These are phyloP conservation scores for Dactylellina drechsleri DNA, from an alignment of 2,329 filamentous ascomycete genomes.

Conservation along the genomic window DNA sequence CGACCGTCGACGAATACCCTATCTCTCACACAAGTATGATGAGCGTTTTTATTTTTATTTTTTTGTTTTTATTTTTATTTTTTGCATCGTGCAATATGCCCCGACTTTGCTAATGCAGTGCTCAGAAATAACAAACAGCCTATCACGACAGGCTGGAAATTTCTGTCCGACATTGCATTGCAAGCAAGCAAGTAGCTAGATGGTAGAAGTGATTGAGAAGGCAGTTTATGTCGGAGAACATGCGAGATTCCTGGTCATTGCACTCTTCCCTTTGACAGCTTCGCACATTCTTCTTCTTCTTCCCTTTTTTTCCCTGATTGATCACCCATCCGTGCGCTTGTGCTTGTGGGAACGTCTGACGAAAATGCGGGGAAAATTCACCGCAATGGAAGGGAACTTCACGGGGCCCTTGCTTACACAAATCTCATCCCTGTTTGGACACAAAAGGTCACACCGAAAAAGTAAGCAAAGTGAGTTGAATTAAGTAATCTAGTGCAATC, in stretches of 20 bases:
- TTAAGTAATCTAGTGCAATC: no score
- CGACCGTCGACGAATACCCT: conserved; percentile 58
- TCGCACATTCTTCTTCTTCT: conserved; percentile 9
- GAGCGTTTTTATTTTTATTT: conserved; percentile 2
- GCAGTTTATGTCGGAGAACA: not conserved
- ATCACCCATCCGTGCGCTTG: conserved; percentile 37
- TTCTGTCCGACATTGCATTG: not conserved
- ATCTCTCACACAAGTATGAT: conserved; percentile 14
- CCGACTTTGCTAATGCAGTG: conserved; percentile 4
- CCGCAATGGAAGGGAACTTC: conserved; percentile 5
- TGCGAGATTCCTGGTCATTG: conserved; percentile 18
- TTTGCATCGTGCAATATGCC: not conserved
- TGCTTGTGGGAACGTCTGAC: conserved; percentile 49
- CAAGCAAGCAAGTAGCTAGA: not conserved
- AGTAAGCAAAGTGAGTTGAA: not conserved
- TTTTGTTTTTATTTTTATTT: conserved; percentile 10
- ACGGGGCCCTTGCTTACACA: conserved; percentile 40
- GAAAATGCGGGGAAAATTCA: conserved; percentile 54
- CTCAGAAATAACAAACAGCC: not conserved
- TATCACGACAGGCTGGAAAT: conserved; percentile 10
- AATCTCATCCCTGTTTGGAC: conserved; percentile 53
- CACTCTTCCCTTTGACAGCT: not conserved
- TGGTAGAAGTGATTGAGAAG: no score
- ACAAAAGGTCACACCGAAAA: conserved; percentile 6
- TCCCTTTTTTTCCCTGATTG: not conserved